A percentile compares a stretch with the other conserved stretches of the same genome.
These are phyloP conservation scores for Gracilariopsis chorda DNA, from an alignment of 23 red algal genomes.

Conservation along the genomic window DNA sequence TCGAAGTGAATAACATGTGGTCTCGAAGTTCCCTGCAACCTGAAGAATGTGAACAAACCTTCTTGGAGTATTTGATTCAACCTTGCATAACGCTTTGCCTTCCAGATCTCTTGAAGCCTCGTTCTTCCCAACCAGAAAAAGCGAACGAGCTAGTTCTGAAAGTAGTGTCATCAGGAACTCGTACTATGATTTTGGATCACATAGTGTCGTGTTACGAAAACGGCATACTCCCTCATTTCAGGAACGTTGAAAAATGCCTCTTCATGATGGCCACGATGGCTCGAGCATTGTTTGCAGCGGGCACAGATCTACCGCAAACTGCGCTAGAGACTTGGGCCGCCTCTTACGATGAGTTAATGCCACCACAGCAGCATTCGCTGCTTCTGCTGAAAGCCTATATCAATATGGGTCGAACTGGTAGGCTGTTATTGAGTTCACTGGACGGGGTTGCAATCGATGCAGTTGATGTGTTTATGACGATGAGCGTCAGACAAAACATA, in stretches of 20 bases:
- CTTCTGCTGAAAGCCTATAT: slow-evolving; percentile 3
- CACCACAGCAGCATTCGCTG: background rate
- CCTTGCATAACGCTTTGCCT: slow-evolving; percentile 16
- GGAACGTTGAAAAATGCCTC: slow-evolving; percentile 15
- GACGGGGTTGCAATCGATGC: background rate
- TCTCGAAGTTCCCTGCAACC: background rate
- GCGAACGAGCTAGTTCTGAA: background rate
- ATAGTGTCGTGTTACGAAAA: background rate
- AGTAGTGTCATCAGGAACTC: background rate
- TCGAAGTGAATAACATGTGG: slow-evolving; percentile 46
- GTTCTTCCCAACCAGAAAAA: background rate
- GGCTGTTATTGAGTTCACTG: slow-evolving; percentile 5
- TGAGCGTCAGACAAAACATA: background rate
- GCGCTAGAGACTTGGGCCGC: background rate
- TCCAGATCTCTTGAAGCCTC: background rate
- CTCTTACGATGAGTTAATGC: background rate
- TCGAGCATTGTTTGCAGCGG: slow-evolving; percentile 3
- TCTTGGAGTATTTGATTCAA: slow-evolving; percentile 25
- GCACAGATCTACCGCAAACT: background rate
- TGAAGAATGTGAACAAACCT: background rate
- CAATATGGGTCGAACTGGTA: slow-evolving; percentile 1
- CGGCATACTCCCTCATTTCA: slow-evolving; percentile 1
- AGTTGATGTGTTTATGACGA: slow-evolving; percentile 31
- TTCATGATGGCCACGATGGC: background rate
- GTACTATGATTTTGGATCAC: background rate